phyloP scores from a whole-genome alignment of 2,329 filamentous ascomycete species.

The Aspergillus terreus region DNA sequence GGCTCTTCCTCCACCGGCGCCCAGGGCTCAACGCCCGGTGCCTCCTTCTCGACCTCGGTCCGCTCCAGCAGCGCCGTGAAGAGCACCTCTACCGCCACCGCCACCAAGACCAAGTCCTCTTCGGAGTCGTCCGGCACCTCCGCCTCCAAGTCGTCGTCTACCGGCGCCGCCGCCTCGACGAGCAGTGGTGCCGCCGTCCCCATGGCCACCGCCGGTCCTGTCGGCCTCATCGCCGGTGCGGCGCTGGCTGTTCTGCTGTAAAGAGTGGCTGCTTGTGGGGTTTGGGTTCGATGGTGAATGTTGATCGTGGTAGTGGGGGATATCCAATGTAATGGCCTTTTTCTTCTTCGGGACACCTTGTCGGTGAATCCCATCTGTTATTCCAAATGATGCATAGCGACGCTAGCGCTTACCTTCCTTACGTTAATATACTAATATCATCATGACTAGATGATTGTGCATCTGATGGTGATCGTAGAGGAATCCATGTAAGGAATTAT shows the following conservation, averaged over 20 bases:
- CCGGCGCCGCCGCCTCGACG: conserved; percentile 21
- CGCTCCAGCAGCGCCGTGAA: conserved; percentile 13
- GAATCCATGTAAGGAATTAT: too few species aligned
- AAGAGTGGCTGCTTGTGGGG: too few species aligned
- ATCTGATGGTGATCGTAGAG: too few species aligned
- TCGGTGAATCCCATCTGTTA: too few species aligned
- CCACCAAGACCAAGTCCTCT: conserved; percentile 18
- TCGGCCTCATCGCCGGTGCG: conserved; percentile 39
- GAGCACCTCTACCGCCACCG: conserved; percentile 20
- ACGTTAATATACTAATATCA: too few species aligned
- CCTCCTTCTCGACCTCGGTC: conserved; percentile 13
- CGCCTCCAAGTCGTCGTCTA: conserved; percentile 12
- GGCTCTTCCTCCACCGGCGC: conserved; percentile 20
- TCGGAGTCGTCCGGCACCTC: conserved; percentile 16
- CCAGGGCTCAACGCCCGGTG: conserved; percentile 14
- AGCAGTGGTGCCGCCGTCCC: conserved; percentile 30
- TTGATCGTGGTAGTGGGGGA: not conserved
- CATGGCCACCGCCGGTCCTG: conserved; percentile 35
- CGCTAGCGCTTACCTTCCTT: too few species aligned
- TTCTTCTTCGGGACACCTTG: too few species aligned
- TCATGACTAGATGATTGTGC: too few species aligned
- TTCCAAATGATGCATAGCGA: too few species aligned
- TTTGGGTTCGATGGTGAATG: too few species aligned
- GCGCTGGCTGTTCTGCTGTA: conserved; percentile 43
- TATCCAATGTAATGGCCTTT: not conserved